A percentile compares a stretch with the other conserved stretches of the same genome.
Conservation (phyloP, 352 stramenopile genomes). For the Stramenopiles sp. region DNA sequence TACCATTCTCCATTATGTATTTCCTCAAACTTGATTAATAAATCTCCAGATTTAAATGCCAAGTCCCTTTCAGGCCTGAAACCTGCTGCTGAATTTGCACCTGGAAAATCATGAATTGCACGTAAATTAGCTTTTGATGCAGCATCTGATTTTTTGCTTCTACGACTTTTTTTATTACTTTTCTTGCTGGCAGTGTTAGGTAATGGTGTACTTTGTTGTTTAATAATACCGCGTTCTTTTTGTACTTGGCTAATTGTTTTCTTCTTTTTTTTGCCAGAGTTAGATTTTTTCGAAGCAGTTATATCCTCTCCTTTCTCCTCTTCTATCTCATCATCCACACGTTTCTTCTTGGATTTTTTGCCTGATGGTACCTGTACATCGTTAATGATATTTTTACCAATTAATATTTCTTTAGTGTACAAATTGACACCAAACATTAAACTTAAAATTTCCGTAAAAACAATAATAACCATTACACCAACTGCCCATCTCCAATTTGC, state of each 20-base stretch:
- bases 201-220: not conserved
- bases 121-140: not conserved
- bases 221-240: not conserved
- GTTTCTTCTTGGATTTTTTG: not conserved
- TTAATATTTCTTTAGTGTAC: not conserved
- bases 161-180: not conserved
- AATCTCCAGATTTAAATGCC: not conserved
- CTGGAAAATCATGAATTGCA: not conserved
- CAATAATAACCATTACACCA: not conserved
- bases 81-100: not conserved
- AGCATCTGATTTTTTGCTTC: not conserved
- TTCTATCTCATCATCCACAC: too few relatives aligned
- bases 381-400: not conserved
- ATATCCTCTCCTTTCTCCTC: too few relatives aligned
- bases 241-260: not conserved
- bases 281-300: too few relatives aligned
- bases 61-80: not conserved
- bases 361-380: not conserved
- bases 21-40: not conserved
- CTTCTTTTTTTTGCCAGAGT: not conserved
- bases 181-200: not conserved
- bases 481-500: not conserved
- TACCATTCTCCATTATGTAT: not conserved
- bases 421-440: not conserved
- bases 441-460: not conserved